Percentiles rank a stretch among this genome's conserved stretches.
These are phyloP conservation scores for Cerrena zonata DNA, from an alignment of 1,284 basidiomycete genomes.

Conservation along the genomic window DNA sequence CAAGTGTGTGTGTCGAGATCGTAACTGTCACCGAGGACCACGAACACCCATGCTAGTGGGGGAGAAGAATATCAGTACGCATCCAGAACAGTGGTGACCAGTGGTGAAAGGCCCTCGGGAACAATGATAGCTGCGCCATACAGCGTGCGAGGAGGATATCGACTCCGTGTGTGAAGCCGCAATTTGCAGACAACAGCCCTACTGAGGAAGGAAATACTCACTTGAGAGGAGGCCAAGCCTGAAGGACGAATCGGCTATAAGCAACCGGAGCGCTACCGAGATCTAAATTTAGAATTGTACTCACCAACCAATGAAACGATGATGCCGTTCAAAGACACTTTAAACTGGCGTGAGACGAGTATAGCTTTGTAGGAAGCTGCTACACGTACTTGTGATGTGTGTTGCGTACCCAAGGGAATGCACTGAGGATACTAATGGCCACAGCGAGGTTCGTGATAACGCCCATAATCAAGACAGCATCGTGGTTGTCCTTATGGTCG, in stretches of 20 bases:
- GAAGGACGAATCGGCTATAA: conserved; percentile 17
- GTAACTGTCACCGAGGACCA: conserved; percentile 40
- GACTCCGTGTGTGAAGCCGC: conserved; percentile 12
- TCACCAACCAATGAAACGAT: conserved; percentile 67
- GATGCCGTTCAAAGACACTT: conserved; percentile 64
- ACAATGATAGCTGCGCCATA: conserved; percentile 7
- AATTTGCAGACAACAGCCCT: conserved; percentile 3
- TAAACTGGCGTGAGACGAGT: conserved; percentile 16
- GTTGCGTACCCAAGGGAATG: conserved; percentile 63
- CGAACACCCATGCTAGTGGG: conserved; percentile 36
- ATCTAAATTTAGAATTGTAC: conserved; percentile 21
- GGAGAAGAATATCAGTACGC: conserved; percentile 14
- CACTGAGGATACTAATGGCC: conserved; percentile 52
- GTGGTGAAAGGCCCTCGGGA: conserved; percentile 2
- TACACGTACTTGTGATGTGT: conserved; percentile 59
- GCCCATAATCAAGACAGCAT: conserved; percentile 52
- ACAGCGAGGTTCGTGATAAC: conserved; percentile 54
- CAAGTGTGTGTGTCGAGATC: conserved; percentile 35
- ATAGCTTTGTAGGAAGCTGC: conserved; percentile 5
- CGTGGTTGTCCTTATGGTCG: conserved; percentile 47
- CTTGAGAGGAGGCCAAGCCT: conserved; percentile 54
- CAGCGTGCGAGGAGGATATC: conserved; percentile 4
- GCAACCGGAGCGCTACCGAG: conserved; percentile 15
- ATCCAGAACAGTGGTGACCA: conserved; percentile 6
- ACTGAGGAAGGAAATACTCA: conserved; percentile 28